phyloP scores from a whole-genome alignment of 129 eudicot genomes.

The Centella asiatica region DNA sequence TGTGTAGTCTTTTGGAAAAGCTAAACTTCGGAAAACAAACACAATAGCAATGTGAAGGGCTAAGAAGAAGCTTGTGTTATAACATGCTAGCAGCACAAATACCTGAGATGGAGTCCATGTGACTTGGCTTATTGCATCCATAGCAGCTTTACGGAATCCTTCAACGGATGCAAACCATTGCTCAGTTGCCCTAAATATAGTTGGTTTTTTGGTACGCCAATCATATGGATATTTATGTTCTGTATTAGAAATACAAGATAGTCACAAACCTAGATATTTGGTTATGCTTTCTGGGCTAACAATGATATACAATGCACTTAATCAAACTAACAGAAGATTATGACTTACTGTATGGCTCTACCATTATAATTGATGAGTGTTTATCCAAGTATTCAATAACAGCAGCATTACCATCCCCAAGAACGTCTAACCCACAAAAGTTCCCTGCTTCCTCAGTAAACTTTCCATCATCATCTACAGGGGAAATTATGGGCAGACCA shows the following conservation, averaged over 20 bases:
- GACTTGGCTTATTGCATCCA: conserved; percentile 78
- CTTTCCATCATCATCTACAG: conserved; percentile 85
- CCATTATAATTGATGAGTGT: conserved; percentile 56
- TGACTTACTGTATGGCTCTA: conserved; percentile 90
- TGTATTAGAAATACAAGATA: conserved; percentile 14
- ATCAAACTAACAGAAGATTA: conserved; percentile 6
- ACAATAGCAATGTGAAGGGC: background rate
- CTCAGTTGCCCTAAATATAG: conserved; percentile 96
- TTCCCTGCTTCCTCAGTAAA: conserved; percentile 89
- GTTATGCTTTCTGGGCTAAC: background rate
- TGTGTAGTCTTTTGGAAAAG: background rate
- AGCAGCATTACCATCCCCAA: conserved; percentile 84
- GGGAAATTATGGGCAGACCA: conserved; percentile 70
- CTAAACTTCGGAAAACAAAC: background rate
- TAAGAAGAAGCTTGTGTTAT: background rate
- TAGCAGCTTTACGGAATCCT: conserved; percentile 81
- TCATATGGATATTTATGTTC: conserved; percentile 98
- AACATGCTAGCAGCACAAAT: background rate
- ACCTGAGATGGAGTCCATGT: conserved; percentile 92
- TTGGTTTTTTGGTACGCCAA: conserved; percentile 99
- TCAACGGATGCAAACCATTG: conserved; percentile 99
- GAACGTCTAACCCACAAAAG: conserved; percentile 75
- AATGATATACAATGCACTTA: background rate
- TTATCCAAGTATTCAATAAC: conserved; percentile 70
- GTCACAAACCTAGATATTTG: background rate